Percentiles rank a stretch among this genome's conserved stretches.
These are phyloP conservation scores for Bauhinia variegata DNA, from an alignment of 306 rosid species.

Conservation along the genomic window DNA sequence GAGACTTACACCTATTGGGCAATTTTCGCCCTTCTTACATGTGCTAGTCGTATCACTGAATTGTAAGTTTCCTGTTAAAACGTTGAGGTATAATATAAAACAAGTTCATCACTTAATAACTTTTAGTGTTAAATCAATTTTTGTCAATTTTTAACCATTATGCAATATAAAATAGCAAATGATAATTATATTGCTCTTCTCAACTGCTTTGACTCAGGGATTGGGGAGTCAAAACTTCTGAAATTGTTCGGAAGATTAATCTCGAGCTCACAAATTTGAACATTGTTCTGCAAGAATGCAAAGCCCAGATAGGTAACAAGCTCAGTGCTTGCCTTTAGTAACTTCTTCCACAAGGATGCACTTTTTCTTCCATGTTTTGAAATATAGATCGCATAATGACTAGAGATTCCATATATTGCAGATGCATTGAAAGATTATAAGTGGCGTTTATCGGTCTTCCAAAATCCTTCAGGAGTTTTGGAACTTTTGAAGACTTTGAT, in stretches of 20 bases:
- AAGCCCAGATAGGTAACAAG: neutral
- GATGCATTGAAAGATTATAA: neutral
- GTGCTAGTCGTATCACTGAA: conserved; percentile 36
- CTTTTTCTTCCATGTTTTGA: neutral
- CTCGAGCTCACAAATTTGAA: neutral
- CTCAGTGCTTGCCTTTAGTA: too few species aligned
- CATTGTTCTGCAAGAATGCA: neutral
- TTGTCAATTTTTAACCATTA: too few species aligned
- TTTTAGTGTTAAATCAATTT: too few species aligned
- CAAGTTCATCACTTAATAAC: too few species aligned
- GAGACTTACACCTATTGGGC: conserved; percentile 53
- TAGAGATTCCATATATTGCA: neutral
- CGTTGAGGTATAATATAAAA: too few species aligned
- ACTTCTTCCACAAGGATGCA: too few species aligned
- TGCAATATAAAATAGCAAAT: too few species aligned
- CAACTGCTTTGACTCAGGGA: conserved; percentile 19
- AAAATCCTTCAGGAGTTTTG: conserved; percentile 15
- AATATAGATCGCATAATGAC: neutral
- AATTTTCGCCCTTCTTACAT: conserved; percentile 46
- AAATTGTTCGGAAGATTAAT: neutral
- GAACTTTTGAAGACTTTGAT: conserved; percentile 23
- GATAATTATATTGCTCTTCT: too few species aligned
- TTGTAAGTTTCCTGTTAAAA: neutral
- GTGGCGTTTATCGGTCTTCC: neutral
- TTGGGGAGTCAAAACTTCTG: conserved; percentile 9